Conservation (phyloP, 1,284 basidiomycete species). For the Paramarasmius palmivorus region DNA sequence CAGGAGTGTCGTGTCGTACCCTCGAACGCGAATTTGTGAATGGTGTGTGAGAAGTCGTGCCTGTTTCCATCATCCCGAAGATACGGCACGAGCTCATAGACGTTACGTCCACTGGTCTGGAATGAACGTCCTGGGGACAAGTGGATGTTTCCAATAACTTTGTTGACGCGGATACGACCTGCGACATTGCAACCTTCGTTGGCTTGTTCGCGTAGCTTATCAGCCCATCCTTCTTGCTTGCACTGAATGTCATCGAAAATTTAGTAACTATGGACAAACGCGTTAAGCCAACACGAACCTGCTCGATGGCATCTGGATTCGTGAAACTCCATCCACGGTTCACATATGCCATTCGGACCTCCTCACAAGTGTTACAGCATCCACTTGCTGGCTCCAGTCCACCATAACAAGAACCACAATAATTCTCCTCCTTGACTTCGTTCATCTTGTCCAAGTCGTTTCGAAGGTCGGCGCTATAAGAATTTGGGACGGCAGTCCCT, state of each 20-base stretch:
- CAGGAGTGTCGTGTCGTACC: constrained; percentile 33
- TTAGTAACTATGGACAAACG: constrained; percentile 2
- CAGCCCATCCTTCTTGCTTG: constrained; percentile 91
- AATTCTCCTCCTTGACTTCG: constrained; percentile 59
- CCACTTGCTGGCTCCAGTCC: constrained; percentile 79
- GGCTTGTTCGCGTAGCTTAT: constrained; percentile 90
- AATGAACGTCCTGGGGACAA: constrained; percentile 91
- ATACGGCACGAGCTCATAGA: constrained; percentile 96
- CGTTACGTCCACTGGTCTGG: constrained; percentile 81
- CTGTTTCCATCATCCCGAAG: constrained; percentile 83
- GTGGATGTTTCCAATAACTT: constrained; percentile 92
- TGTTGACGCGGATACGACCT: constrained; percentile 93
- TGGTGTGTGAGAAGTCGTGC: constrained; percentile 93
- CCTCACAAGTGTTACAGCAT: constrained; percentile 97
- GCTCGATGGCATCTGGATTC: constrained; percentile 90
- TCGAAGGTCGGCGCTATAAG: constrained; percentile 64
- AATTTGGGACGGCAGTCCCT: constrained; percentile 62
- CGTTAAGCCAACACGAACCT: constrained; percentile 52
- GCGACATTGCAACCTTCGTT: constrained; percentile 94
- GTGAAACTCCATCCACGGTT: constrained; percentile 94
- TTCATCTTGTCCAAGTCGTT: constrained; percentile 86
- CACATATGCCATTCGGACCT: constrained; percentile 89
- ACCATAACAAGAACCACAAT: constrained; percentile 98
- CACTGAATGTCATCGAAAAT: constrained; percentile 57
- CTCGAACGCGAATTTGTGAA: constrained; percentile 83